These are phyloP conservation scores for Ampelocalamus luodianensis DNA, from an alignment of 176 grass and related monocot genomes.

Conservation along the genomic window DNA sequence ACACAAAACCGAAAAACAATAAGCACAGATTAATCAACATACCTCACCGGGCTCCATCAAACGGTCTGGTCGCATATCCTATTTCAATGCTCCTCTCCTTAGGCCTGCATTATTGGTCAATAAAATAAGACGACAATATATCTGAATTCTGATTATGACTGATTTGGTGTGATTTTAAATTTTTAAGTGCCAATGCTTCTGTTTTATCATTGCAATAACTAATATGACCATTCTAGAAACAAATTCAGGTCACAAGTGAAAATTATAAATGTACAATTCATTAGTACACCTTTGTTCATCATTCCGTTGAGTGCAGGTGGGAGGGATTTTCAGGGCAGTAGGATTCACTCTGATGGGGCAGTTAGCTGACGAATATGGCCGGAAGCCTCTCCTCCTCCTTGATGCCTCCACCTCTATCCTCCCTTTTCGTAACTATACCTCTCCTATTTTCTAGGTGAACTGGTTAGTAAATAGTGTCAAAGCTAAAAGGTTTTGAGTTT, in stretches of 20 bases:
- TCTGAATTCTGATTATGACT: too few relatives aligned
- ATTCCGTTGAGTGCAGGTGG: slow-evolving; percentile 54
- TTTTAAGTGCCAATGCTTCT: background rate
- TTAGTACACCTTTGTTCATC: background rate
- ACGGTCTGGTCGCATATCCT: slow-evolving; percentile 38
- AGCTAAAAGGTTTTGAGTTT: rapidly evolving
- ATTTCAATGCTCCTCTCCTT: too few relatives aligned
- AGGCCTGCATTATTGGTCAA: too few relatives aligned
- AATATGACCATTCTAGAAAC: background rate
- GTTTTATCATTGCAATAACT: background rate
- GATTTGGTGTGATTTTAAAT: too few relatives aligned
- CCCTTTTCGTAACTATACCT: slow-evolving; percentile 60
- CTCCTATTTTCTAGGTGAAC: background rate
- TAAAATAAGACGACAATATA: too few relatives aligned
- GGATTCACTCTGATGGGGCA: slow-evolving; percentile 73
- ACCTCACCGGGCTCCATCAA: slow-evolving; percentile 83
- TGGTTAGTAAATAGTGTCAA: too few relatives aligned
- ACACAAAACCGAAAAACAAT: too few relatives aligned
- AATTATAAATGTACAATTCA: too few relatives aligned
- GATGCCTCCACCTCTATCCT: slow-evolving; percentile 68
- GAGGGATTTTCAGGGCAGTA: slow-evolving; percentile 75
- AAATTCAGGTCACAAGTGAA: too few relatives aligned
- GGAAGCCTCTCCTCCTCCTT: slow-evolving; percentile 79
- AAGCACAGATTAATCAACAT: too few relatives aligned
- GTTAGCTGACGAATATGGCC: slow-evolving; percentile 76